Base-by-base conservation (phyloP, 495 filamentous ascomycete genomes). In the Chaetomium tenue region DNA sequence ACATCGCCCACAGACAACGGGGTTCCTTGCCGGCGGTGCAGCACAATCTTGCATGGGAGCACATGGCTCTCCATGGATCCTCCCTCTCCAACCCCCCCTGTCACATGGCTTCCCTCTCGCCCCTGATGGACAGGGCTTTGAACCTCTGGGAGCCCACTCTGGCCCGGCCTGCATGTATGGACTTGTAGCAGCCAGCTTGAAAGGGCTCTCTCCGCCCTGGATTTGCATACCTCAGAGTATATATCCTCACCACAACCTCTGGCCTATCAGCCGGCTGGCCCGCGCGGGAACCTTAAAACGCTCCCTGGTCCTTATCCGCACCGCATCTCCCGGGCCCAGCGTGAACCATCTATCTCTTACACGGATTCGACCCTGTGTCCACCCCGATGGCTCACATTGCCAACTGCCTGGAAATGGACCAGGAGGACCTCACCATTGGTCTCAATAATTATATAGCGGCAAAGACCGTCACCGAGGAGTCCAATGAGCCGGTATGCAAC, bases 321-420 rank as follows among this genome's bases (percentile, higher is more conserved):
- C 39, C 69, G 59, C 64, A 67, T 65, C 66, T 65, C 64, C 73
- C 64, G 69, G 68, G 65, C 68, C 68, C 56, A 70, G 71, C 66
- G 67, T 66, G 61, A 65, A 47, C 56, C 54, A 66, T 77, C 57
- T 66, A 69, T 64, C 73, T 74, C 73, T 69, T 68, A 75, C 69
- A 70, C 69, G 61, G 46, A 65, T 56, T 63, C 15, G 52, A 50
- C 70, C 71, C 65, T 59, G 66, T 51, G 47, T 70, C 68, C 60
- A 59, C 52, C 62, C 69, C 70, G 74, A 82, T 82, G 80, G 75
- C 77, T 67, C 80, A 82, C 75, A 82, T 82, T 72, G 79, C 74
- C 61, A 71, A 66, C 52, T 82, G 79, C 66, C 71, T 82, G 37
- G 74, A 73, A 53, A 55, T 66, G 42, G 80, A 77, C 47, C 63